These are phyloP conservation scores for Alternaria sp. DNA, from an alignment of 2,329 filamentous ascomycete genomes.

Conservation along the genomic window DNA sequence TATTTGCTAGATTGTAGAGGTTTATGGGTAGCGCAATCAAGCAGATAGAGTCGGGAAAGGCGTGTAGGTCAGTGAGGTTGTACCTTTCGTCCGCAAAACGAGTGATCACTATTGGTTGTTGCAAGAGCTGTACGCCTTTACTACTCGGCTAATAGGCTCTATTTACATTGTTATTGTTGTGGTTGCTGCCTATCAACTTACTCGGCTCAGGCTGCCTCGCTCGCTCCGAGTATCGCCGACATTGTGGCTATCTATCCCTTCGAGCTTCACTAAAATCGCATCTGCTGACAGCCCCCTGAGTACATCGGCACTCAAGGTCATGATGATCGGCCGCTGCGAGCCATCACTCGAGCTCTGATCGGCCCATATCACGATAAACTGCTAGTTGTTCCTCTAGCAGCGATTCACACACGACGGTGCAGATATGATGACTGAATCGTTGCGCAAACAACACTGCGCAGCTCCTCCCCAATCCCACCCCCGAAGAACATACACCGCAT, in stretches of 20 bases:
- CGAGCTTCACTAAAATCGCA: neutral
- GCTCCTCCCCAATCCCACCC: neutral
- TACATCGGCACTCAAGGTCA: neutral
- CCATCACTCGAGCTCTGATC: neutral
- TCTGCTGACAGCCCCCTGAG: neutral
- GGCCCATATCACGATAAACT: neutral
- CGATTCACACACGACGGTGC: neutral
- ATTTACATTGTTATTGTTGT: neutral
- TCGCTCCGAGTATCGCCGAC: neutral
- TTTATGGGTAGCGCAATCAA: neutral
- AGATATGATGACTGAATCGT: neutral
- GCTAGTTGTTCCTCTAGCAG: neutral
- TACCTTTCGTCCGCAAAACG: neutral
- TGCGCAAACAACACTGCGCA: accelerated
- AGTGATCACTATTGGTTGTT: neutral
- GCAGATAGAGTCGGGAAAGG: neutral
- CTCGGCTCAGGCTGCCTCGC: neutral
- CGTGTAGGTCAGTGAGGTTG: neutral
- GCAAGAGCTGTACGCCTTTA: neutral
- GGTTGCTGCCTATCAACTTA: neutral
- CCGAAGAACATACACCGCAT: neutral
- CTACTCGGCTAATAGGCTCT: neutral
- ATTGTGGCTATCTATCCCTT: neutral
- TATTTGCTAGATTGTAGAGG: neutral
- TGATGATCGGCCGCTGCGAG: neutral